A percentile compares a stretch with the other conserved stretches of the same genome.
Evolutionary conservation across 2,329 filamentous ascomycete species (phyloP).

Genomic region (Pestalotiopsis sp.): DNA sequence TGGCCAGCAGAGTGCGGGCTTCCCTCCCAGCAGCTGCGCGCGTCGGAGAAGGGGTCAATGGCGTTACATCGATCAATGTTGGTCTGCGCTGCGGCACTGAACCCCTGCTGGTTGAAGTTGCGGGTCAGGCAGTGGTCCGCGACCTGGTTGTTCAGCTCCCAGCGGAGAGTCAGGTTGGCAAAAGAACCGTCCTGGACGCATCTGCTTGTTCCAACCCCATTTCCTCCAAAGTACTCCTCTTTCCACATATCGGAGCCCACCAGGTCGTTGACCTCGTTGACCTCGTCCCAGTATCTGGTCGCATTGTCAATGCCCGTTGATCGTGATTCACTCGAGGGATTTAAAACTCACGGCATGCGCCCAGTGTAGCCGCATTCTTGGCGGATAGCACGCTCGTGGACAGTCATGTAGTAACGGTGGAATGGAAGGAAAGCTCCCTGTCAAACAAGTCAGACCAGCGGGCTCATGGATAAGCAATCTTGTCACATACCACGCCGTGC

Average conservation of each 20-base stretch:
- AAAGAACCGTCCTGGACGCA: background rate
- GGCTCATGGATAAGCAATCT: too few species aligned
- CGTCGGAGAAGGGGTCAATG: slow-evolving; percentile 12
- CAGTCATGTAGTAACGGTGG: slow-evolving; percentile 27
- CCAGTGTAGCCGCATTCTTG: slow-evolving; percentile 15
- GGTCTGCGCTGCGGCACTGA: background rate
- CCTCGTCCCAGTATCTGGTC: slow-evolving; percentile 6
- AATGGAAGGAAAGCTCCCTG: slow-evolving; percentile 33
- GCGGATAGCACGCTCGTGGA: slow-evolving; percentile 1
- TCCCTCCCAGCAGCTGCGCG: slow-evolving; percentile 21
- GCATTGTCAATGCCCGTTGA: background rate
- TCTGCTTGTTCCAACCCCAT: background rate
- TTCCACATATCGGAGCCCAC: background rate
- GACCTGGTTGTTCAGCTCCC: background rate
- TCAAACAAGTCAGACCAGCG: background rate
- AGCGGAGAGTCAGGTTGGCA: background rate
- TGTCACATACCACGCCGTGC: background rate
- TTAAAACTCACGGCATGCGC: slow-evolving; percentile 13
- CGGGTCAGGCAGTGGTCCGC: slow-evolving; percentile 1
- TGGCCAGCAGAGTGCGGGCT: slow-evolving; percentile 25
- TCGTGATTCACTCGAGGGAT: background rate
- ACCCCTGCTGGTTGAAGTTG: background rate
- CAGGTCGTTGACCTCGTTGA: background rate
- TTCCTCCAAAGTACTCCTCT: background rate
- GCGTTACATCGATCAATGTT: slow-evolving; percentile 12